Evolutionary conservation across 257 asterid species (phyloP).

Genomic region (Haberlea rhodopensis): DNA sequence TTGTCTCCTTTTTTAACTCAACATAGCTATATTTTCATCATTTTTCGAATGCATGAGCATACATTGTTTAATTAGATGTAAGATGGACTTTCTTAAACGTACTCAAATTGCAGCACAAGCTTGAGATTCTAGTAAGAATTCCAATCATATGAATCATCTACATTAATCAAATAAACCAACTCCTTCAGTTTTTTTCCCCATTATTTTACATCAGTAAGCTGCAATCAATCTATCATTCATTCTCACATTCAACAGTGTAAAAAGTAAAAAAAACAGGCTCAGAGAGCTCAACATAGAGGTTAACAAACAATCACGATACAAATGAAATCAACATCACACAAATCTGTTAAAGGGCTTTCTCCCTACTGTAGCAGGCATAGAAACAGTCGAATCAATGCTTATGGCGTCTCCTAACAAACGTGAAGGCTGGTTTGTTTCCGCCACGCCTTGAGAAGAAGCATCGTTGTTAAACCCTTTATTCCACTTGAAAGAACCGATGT

Average conservation of each 20-base stretch:
- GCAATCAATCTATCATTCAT: conserved; percentile 29
- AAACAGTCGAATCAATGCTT: conserved; percentile 66
- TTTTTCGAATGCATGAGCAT: too few relatives aligned
- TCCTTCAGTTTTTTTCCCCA: conserved; percentile 22
- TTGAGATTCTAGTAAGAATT: too few relatives aligned
- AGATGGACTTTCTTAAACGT: too few relatives aligned
- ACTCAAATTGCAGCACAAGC: too few relatives aligned
- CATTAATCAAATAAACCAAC: conserved; percentile 30
- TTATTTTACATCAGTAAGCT: conserved; percentile 38
- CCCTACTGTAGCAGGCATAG: conserved; percentile 75
- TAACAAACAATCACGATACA: conserved; percentile 30
- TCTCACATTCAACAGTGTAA: conserved; percentile 32
- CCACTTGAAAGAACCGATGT: conserved; percentile 63
- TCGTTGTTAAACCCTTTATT: conserved; percentile 63
- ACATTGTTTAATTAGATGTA: too few relatives aligned
- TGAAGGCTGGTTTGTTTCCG: conserved; percentile 48
- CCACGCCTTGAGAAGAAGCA: conserved; percentile 40
- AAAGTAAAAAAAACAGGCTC: neutral
- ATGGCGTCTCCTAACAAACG: conserved; percentile 47
- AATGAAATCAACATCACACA: conserved; percentile 51
- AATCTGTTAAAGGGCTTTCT: conserved; percentile 88
- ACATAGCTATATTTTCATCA: too few relatives aligned
- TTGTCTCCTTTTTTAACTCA: too few relatives aligned
- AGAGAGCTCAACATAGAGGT: conserved; percentile 22
- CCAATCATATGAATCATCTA: neutral